phyloP scores from a whole-genome alignment of 176 grass and related monocot genomes.

The Eremochloa ophiuroides region DNA sequence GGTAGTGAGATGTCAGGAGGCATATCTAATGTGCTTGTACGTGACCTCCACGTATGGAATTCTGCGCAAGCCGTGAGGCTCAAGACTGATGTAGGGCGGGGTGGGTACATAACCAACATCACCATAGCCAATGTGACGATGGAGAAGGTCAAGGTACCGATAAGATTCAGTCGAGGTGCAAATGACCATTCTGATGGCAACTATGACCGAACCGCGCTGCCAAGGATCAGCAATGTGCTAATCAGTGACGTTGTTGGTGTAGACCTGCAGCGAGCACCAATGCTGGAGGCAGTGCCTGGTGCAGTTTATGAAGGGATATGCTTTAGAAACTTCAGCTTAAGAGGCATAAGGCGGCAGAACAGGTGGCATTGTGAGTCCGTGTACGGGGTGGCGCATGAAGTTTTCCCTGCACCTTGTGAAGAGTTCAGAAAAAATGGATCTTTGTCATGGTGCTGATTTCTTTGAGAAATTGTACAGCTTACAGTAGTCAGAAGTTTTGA shows the following conservation, averaged over 20 bases:
- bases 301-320: constrained; percentile 60
- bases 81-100: constrained; percentile 64
- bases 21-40: constrained; percentile 58
- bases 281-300: constrained; percentile 61
- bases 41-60: constrained; percentile 63
- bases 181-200: constrained; percentile 51
- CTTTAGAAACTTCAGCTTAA: constrained; percentile 71
- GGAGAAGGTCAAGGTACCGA: constrained; percentile 75
- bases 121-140: constrained; percentile 58
- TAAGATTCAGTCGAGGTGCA: constrained; percentile 72
- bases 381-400: constrained; percentile 60
- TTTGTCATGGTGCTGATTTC: constrained; percentile 53
- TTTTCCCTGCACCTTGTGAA: constrained; percentile 61
- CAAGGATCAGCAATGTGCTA: constrained; percentile 46
- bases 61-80: constrained; percentile 62
- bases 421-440: constrained; percentile 48
- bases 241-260: constrained; percentile 53
- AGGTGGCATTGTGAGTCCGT: constrained; percentile 73
- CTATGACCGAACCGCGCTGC: constrained; percentile 48
- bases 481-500: not conserved
- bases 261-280: constrained; percentile 36
- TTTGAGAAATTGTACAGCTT: constrained; percentile 27
- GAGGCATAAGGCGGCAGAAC: constrained; percentile 22
- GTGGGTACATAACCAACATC: constrained; percentile 86
- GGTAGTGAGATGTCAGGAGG: constrained; percentile 95